phyloP scores from a whole-genome alignment of 2,329 filamentous ascomycete genomes.

The Neurospora sp. region DNA sequence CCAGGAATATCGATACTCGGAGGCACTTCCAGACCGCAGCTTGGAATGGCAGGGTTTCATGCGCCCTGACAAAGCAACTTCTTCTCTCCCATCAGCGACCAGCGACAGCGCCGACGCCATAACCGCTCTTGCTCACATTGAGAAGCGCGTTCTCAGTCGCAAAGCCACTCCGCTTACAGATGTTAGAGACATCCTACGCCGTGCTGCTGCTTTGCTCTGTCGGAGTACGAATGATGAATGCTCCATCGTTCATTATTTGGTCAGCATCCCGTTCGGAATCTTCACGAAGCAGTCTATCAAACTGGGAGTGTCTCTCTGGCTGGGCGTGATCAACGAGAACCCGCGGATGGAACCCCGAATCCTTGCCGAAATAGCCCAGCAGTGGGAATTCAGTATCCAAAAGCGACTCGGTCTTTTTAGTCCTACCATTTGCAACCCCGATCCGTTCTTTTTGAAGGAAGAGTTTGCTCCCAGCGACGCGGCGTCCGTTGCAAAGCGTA shows the following conservation, averaged over 20 bases:
- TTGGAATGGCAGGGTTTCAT: conserved; percentile 55
- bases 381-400: conserved; percentile 80
- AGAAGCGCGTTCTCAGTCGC: conserved; percentile 58
- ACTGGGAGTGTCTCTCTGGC: conserved; percentile 89
- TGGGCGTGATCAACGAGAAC: conserved; percentile 95
- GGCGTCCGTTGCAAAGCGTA: conserved; percentile 60
- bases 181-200: conserved; percentile 70
- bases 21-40: conserved; percentile 60
- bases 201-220: conserved; percentile 80
- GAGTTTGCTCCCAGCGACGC: conserved; percentile 91
- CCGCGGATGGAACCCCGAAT: conserved; percentile 79
- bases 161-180: conserved; percentile 63
- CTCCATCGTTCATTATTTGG: conserved; percentile 74
- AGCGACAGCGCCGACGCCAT: conserved; percentile 48
- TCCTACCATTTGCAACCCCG: conserved; percentile 57
- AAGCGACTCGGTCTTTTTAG: conserved; percentile 76
- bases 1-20: conserved; percentile 87
- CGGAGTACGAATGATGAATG: conserved; percentile 65
- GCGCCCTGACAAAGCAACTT: conserved; percentile 42
- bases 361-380: conserved; percentile 75
- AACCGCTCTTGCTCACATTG: conserved; percentile 62
- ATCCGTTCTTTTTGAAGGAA: conserved; percentile 84
- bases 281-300: conserved; percentile 96
- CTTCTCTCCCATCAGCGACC: conserved; percentile 41
- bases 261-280: conserved; percentile 83